Conservation (phyloP, 2,329 filamentous ascomycete species). For the Drechslerella coelobrocha region DNA sequence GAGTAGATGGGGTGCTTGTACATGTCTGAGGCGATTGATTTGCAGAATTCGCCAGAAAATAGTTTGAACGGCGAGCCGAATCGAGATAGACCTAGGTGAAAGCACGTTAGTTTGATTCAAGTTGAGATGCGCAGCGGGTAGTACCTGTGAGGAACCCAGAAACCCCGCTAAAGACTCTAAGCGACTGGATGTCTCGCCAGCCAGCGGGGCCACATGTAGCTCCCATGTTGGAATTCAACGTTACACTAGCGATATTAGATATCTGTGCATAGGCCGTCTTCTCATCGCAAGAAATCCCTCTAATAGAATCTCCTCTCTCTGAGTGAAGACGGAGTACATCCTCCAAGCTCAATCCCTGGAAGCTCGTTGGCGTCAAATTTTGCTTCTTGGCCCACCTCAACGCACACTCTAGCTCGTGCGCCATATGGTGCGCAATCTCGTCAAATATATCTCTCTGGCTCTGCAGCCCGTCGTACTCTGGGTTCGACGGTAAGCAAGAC, state of each 20-base stretch:
- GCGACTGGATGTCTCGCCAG: conserved; percentile 34
- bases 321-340: conserved; percentile 47
- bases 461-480: conserved; percentile 37
- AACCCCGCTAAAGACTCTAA: conserved; percentile 39
- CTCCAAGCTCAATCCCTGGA: conserved; percentile 40
- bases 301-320: conserved; percentile 24
- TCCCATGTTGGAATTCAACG: not conserved
- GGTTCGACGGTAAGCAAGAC: conserved; percentile 38
- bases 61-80: conserved; percentile 48
- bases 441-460: conserved; percentile 48
- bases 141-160: conserved; percentile 35
- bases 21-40: conserved; percentile 41
- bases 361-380: conserved; percentile 44
- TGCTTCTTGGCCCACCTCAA: conserved; percentile 48
- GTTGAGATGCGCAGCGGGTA: not conserved
- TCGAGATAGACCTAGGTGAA: conserved; percentile 18
- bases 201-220: not conserved
- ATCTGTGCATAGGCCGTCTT: too few relatives aligned
- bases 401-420: conserved; percentile 45
- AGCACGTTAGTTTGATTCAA: not conserved
- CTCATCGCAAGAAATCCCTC: too few relatives aligned
- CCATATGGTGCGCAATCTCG: conserved; percentile 48
- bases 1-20: conserved; percentile 48
- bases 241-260: conserved; percentile 4
- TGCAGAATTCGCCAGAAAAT: conserved; percentile 46